Base-by-base conservation (phyloP, 1,139 yeast genomes). In the Trichomonascaceae sp. region DNA sequence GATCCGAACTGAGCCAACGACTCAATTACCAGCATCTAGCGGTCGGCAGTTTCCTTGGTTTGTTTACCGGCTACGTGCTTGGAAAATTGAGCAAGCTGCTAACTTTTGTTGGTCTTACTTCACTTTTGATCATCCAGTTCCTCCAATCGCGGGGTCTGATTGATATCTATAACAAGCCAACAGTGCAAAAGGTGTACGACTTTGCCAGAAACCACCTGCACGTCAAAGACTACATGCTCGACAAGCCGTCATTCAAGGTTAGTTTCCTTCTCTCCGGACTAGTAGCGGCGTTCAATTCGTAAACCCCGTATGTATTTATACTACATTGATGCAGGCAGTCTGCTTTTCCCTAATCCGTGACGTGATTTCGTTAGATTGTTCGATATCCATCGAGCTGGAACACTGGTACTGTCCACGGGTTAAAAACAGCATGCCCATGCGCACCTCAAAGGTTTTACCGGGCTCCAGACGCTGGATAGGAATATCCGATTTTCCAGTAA, bases 321-420 rank as follows among this genome's bases (percentile, higher is more conserved):
- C n/a, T n/a, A n/a, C n/a, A n/a, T n/a, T n/a, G n/a, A n/a, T n/a
- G n/a, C n/a, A n/a, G n/a, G n/a, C n/a, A n/a, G n/a, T n/a, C n/a
- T n/a, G n/a, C n/a, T n/a, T n/a, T n/a, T n/a, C n/a, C n/a, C n/a
- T n/a, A n/a, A n/a, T n/a, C n/a, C n/a, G n/a, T n/a, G n/a, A n/a
- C n/a, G n/a, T n/a, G n/a, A n/a, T n/a, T n/a, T n/a, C n/a, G n/a
- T n/a, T n/a, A n/a, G n/a, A n/a, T n/a, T n/a, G n/a, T n/a, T n/a
- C n/a, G n/a, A n/a, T n/a, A n/a, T n/a, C n/a, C n/a, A n/a, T n/a
- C n/a, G n/a, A n/a, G n/a, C n/a, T n/a, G n/a, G n/a, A n/a, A n/a
- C n/a, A n/a, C n/a, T n/a, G n/a, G 49, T 74, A 80, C 36, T 74
- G 78, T 1, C 93, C 94, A 28, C 67, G 65, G 34, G 75, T 80